Conservation (phyloP, 2,329 filamentous ascomycete genomes). For the Neurospora sp. region DNA sequence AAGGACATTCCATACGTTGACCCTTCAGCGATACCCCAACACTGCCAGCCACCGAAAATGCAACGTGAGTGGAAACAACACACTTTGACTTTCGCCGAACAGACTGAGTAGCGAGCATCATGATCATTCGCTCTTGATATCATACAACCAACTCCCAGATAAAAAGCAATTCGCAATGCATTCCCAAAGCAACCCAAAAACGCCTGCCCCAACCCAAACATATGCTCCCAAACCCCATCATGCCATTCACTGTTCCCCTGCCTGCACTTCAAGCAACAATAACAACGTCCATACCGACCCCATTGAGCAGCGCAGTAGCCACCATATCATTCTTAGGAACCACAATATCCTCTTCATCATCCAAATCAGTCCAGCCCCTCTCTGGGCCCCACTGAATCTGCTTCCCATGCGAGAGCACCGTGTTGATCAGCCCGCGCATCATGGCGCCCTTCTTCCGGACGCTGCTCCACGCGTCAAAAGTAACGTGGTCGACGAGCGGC, state of each 20-base stretch:
- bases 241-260: neutral
- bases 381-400: constrained; percentile 58
- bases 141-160: neutral
- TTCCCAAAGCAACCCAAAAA: neutral
- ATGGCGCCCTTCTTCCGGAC: constrained; percentile 58
- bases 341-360: constrained; percentile 28
- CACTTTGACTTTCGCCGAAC: neutral
- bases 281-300: constrained; percentile 2
- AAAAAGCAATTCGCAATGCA: neutral
- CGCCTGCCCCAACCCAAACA: neutral
- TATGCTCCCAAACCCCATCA: neutral
- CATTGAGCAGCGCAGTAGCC: constrained; percentile 3
- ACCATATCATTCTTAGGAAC: neutral
- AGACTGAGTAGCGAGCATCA: neutral
- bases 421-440: constrained; percentile 49
- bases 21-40: neutral
- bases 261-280: constrained; percentile 1
- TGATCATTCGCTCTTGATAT: neutral
- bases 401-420: constrained; percentile 37
- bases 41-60: neutral
- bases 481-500: constrained; percentile 46
- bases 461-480: constrained; percentile 60
- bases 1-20: neutral
- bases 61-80: neutral
- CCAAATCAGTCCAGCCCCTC: constrained; percentile 53